Evolutionary conservation across 2,329 filamentous ascomycete genomes (phyloP), one percentile per base, ranked within the genome.

Genomic region (Alternaria atra): DNA sequence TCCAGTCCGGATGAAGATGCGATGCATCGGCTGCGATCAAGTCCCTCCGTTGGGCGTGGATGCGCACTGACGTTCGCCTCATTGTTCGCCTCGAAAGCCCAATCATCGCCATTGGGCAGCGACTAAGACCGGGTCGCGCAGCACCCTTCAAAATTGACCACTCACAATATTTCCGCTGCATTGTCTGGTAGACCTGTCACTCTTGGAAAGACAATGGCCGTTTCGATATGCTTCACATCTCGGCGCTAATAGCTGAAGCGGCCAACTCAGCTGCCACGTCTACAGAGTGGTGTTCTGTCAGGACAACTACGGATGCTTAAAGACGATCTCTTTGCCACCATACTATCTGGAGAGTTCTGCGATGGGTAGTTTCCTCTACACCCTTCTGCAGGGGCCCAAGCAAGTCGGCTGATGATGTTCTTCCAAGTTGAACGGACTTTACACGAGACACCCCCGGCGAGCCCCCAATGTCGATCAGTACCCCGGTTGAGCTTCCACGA

Each of bases 261-360:
- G 58, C 65, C 62, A 63, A 52, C 58, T 53, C 55, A 67, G 40
- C 60, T 63, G 69, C 69, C 69, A 73, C 70, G 69, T 72, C 65
- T 63, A 40, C 46, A 52, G 27, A 51, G 37, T 47, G 29, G 43
- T 34, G 34, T 52, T 54, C 40, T 51, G 44, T 58, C 44, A 58
- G 42, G 32, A 64, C 48, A 17, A 61, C 48, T 51, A 50, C 46
- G 23, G 54, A 50, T 50, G 59, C 46, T 62, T 62, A 58, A 69
- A 73, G 66, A 63, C 67, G 70, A 73, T 72, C 69, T 65, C 61
- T 68, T 73, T 54, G 70, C 70, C 70, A 73, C 70, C 58, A 61
- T 48, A 47, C 43, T 23, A 20, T 54, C 50, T 37, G 32, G 32
- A 42, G 40, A 30, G 15, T 27, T 37, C 44, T 60, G 57, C 39